Conservation (phyloP, 495 filamentous ascomycete genomes). For the Annulohypoxylon moriforme region DNA sequence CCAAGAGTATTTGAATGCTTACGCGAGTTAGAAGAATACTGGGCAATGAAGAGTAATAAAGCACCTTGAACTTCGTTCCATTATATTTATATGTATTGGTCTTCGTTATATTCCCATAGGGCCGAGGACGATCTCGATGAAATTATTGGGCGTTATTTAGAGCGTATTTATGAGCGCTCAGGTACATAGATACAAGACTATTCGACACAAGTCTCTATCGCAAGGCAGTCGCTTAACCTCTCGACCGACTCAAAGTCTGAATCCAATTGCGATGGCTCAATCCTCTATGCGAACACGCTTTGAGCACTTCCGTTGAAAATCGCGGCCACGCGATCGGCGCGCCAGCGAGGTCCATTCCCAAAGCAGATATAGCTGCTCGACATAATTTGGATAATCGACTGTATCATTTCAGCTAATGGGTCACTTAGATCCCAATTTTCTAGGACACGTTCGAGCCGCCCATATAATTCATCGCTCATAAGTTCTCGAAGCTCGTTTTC, state of each 20-base stretch:
- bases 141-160: background rate
- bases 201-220: background rate
- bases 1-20: conserved; percentile 64
- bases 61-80: background rate
- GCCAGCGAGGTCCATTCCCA: conserved; percentile 38
- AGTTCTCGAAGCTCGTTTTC: conserved; percentile 34
- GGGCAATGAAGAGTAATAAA: conserved; percentile 34
- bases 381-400: conserved; percentile 25
- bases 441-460: conserved; percentile 22
- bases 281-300: background rate
- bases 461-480: conserved; percentile 31
- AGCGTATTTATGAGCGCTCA: no score
- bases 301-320: conserved; percentile 1
- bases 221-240: background rate
- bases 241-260: background rate
- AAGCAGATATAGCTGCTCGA: conserved; percentile 22
- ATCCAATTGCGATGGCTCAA: background rate
- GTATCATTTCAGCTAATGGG: conserved; percentile 5
- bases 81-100: background rate
- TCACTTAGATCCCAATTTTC: conserved; percentile 5
- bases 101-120: background rate
- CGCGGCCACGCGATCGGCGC: conserved; percentile 17
- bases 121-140: background rate
- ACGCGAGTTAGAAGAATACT: conserved; percentile 57
- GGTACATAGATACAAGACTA: no score